These are phyloP conservation scores for Blastomyces parvus DNA, from an alignment of 2,329 filamentous ascomycete genomes.

Conservation along the genomic window DNA sequence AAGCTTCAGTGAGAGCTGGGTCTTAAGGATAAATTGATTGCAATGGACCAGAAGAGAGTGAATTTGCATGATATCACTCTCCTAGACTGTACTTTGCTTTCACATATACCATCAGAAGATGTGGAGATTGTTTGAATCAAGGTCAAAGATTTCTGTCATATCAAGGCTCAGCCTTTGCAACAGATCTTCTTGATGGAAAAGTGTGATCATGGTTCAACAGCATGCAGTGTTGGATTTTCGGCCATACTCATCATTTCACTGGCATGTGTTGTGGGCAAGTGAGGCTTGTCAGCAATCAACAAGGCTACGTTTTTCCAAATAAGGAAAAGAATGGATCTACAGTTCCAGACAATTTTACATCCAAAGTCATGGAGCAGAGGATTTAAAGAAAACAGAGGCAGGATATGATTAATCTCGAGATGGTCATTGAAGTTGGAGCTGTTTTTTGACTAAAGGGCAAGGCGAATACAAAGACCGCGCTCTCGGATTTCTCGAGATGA, in stretches of 20 bases:
- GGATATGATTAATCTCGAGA: background rate
- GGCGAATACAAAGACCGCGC: too few relatives aligned
- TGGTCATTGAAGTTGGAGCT: background rate
- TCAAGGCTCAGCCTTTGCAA: constrained; percentile 28
- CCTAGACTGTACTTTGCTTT: too few relatives aligned
- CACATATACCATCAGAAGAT: constrained; percentile 5
- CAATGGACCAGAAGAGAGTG: too few relatives aligned
- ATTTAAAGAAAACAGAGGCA: background rate
- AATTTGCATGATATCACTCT: too few relatives aligned
- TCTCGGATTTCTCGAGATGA: too few relatives aligned
- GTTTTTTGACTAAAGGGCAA: background rate
- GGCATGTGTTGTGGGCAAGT: constrained; percentile 27
- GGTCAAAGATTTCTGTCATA: too few relatives aligned
- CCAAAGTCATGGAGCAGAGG: background rate
- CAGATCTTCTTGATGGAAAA: constrained; percentile 32
- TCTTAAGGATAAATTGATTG: constrained; percentile 15
- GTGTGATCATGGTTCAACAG: constrained; percentile 10
- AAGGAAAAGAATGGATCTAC: background rate
- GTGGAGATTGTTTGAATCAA: constrained; percentile 22
- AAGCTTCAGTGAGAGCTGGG: constrained; percentile 18
- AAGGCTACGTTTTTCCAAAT: constrained; percentile 24
- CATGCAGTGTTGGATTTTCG: constrained; percentile 34
- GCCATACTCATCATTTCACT: constrained; percentile 34
- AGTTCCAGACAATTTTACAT: background rate
- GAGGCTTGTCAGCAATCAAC: constrained; percentile 33